phyloP scores from a whole-genome alignment of 108 stramenopile genomes.

The Cyclotella cryptica region DNA sequence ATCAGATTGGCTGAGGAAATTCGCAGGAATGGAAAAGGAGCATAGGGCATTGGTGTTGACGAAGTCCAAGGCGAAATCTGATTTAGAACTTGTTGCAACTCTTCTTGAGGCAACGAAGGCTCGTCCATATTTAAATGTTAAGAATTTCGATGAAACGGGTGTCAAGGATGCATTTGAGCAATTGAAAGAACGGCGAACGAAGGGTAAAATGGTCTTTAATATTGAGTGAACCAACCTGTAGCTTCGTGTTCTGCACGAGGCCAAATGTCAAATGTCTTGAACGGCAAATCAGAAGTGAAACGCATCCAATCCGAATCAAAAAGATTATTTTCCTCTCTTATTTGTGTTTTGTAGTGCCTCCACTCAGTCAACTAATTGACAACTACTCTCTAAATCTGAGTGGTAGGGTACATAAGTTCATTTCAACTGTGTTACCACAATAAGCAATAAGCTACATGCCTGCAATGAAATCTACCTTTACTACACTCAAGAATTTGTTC shows the following conservation, averaged over 20 bases:
- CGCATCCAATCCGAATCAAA: not conserved
- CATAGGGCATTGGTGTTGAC: constrained; percentile 26
- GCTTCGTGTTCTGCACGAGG: too few relatives aligned
- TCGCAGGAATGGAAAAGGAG: constrained; percentile 17
- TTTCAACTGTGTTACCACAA: too few relatives aligned
- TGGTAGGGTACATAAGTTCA: too few relatives aligned
- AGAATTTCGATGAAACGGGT: constrained; percentile 42
- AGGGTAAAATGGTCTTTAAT: constrained; percentile 57
- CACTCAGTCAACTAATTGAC: too few relatives aligned
- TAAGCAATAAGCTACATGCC: too few relatives aligned
- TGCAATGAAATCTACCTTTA: too few relatives aligned
- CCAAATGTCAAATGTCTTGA: too few relatives aligned
- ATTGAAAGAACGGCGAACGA: constrained; percentile 45
- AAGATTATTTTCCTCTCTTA: too few relatives aligned
- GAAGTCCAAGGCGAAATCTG: constrained; percentile 7
- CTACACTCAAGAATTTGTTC: too few relatives aligned
- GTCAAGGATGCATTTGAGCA: constrained; percentile 42
- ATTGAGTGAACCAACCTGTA: constrained; percentile 9
- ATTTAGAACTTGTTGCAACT: constrained; percentile 32
- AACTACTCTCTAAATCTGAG: too few relatives aligned
- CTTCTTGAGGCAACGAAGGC: constrained; percentile 23
- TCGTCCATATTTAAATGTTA: constrained; percentile 26
- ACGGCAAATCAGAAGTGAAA: not conserved
- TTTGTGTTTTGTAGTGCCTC: not conserved
- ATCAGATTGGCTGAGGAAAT: constrained; percentile 12